These are phyloP conservation scores for Colletotrichum sp. DNA, from an alignment of 2,329 filamentous ascomycete species.

Conservation along the genomic window DNA sequence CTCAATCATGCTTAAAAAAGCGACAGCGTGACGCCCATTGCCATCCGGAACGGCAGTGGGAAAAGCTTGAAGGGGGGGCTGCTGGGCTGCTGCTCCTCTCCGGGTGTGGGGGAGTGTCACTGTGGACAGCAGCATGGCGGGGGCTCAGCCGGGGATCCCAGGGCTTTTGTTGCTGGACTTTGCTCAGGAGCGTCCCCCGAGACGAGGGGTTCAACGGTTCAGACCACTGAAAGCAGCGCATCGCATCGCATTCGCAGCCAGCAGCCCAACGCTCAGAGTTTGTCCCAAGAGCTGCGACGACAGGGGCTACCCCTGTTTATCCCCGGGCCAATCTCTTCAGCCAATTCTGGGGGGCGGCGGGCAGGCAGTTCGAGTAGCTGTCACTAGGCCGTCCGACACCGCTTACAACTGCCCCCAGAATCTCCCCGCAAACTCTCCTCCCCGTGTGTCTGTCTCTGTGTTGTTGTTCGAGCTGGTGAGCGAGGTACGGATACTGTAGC, in stretches of 20 bases:
- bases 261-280: not conserved
- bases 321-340: not conserved
- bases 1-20: not conserved
- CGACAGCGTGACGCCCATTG: not conserved
- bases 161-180: not conserved
- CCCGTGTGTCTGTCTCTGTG: not conserved
- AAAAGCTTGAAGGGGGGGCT: not conserved
- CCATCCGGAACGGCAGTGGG: not conserved
- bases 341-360: not conserved
- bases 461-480: not conserved
- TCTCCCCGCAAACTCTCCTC: not conserved
- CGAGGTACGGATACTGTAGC: not conserved
- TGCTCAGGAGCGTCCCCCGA: not conserved
- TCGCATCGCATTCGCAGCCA: not conserved
- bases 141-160: not conserved
- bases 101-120: not conserved
- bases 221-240: not conserved
- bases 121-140: not conserved
- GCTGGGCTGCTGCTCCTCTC: not conserved
- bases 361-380: not conserved
- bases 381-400: not conserved
- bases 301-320: not conserved
- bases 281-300: not conserved
- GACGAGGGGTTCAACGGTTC: constrained; percentile 13
- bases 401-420: constrained; percentile 13